Conservation (phyloP, 441 rosid genomes). For the Hypseocharis bilobata region DNA sequence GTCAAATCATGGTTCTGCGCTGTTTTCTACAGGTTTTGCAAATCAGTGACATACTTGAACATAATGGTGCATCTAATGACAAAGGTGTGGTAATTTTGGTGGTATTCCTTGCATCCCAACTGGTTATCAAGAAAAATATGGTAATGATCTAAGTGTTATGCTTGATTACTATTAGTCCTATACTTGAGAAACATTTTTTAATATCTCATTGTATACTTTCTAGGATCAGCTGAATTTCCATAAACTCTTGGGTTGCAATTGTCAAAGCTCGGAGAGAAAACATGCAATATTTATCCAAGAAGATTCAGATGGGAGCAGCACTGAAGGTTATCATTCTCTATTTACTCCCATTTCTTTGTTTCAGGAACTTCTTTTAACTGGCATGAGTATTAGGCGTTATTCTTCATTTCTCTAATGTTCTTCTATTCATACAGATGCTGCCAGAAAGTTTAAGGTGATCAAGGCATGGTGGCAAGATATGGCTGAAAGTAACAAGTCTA, state of each 20-base stretch:
- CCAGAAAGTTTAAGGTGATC: slow-evolving; percentile 59
- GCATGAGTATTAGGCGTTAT: not conserved
- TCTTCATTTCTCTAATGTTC: not conserved
- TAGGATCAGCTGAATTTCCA: slow-evolving; percentile 79
- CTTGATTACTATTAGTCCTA: not conserved
- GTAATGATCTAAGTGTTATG: slow-evolving; percentile 27
- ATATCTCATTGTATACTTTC: slow-evolving; percentile 19
- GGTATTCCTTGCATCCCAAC: slow-evolving; percentile 68
- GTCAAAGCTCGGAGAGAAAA: slow-evolving; percentile 53
- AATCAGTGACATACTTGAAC: slow-evolving; percentile 77
- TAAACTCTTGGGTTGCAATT: slow-evolving; percentile 62
- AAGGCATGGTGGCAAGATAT: slow-evolving; percentile 91
- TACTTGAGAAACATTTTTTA: slow-evolving; percentile 19
- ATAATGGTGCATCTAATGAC: slow-evolving; percentile 56
- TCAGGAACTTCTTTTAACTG: not conserved
- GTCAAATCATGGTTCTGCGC: not conserved
- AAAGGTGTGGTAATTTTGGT: slow-evolving; percentile 61
- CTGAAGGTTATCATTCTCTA: slow-evolving; percentile 40
- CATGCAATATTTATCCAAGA: slow-evolving; percentile 24
- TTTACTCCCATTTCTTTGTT: slow-evolving; percentile 17
- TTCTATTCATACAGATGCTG: slow-evolving; percentile 43
- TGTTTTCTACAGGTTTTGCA: slow-evolving; percentile 56
- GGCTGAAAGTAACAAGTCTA: slow-evolving; percentile 47
- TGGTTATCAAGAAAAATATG: slow-evolving; percentile 56
- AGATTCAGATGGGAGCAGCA: slow-evolving; percentile 26